phyloP scores from a whole-genome alignment of 176 grass and related monocot species.

The Saccharum officinarum region DNA sequence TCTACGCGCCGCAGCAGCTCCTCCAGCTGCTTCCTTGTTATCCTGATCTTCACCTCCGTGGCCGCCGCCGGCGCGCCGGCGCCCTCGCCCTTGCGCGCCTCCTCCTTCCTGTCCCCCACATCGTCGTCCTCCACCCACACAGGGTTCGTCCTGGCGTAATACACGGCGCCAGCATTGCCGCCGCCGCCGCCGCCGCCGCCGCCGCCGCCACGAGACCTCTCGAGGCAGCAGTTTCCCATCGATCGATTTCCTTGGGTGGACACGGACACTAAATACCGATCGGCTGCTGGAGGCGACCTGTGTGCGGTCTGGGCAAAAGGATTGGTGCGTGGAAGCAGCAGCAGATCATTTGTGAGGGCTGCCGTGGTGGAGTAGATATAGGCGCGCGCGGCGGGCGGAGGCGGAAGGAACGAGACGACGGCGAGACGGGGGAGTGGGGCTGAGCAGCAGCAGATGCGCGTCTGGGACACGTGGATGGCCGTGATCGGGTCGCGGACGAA shows the following conservation, averaged over 20 bases:
- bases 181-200: too few relatives aligned
- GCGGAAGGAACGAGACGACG: background rate
- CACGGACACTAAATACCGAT: background rate
- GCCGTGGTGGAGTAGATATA: constrained; percentile 6
- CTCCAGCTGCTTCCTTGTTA: constrained; percentile 66
- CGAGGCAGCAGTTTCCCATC: constrained; percentile 51
- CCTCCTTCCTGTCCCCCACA: background rate
- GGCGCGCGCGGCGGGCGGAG: background rate
- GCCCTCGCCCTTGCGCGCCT: background rate
- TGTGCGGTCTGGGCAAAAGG: background rate
- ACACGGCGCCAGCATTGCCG: background rate
- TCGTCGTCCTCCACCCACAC: background rate
- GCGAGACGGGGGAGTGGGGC: too few relatives aligned
- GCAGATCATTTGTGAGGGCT: constrained; percentile 22
- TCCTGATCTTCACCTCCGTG: constrained; percentile 63
- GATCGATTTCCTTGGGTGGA: background rate
- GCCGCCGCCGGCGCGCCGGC: background rate
- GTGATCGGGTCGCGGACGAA: background rate
- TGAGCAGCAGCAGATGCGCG: background rate
- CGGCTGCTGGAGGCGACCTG: background rate
- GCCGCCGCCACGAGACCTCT: background rate
- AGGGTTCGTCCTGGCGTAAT: constrained; percentile 22
- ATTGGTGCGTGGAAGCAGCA: background rate
- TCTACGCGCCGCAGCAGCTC: constrained; percentile 51
- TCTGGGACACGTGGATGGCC: constrained; percentile 37